A percentile compares a stretch with the other conserved stretches of the same genome.
These are phyloP conservation scores for Neoboletus subvelutipes DNA, from an alignment of 768 basidiomycete species.

Conservation along the genomic window DNA sequence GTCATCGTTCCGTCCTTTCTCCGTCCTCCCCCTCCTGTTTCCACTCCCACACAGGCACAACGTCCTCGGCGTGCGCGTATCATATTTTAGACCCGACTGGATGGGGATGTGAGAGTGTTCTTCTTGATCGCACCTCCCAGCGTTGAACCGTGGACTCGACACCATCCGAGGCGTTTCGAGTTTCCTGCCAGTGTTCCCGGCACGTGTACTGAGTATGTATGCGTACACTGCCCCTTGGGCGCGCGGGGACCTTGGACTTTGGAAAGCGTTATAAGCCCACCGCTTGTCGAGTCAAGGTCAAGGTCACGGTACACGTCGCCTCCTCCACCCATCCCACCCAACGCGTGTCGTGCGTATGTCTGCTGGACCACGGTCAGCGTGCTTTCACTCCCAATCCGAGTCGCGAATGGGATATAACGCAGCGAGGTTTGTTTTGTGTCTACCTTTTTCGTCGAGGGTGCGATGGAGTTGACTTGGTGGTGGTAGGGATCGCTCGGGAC, in stretches of 20 bases:
- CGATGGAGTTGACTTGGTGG: background rate
- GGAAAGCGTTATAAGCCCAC: constrained; percentile 8
- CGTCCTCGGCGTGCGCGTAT: background rate
- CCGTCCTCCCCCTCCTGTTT: background rate
- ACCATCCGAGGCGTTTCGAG: constrained; percentile 8
- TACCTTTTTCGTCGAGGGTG: background rate
- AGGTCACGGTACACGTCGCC: background rate
- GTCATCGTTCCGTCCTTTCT: background rate
- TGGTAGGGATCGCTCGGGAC: constrained; percentile 6
- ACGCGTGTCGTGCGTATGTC: constrained; percentile 2
- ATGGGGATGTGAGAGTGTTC: background rate
- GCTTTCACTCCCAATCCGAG: background rate
- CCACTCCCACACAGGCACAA: background rate
- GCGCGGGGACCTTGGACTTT: background rate
- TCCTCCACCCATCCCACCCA: background rate
- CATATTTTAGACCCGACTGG: background rate
- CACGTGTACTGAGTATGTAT: constrained; percentile 6
- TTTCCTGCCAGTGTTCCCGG: constrained; percentile 4
- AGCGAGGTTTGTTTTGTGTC: constrained; percentile 7
- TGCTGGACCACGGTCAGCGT: background rate
- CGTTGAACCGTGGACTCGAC: background rate
- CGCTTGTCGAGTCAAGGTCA: too few species aligned
- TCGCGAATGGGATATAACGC: background rate
- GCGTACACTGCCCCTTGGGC: background rate
- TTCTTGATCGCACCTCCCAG: constrained; percentile 2